Evolutionary conservation across 257 asterid genomes (phyloP), one percentile per base, ranked within the genome.

Genomic region (Solanum etuberosum): DNA sequence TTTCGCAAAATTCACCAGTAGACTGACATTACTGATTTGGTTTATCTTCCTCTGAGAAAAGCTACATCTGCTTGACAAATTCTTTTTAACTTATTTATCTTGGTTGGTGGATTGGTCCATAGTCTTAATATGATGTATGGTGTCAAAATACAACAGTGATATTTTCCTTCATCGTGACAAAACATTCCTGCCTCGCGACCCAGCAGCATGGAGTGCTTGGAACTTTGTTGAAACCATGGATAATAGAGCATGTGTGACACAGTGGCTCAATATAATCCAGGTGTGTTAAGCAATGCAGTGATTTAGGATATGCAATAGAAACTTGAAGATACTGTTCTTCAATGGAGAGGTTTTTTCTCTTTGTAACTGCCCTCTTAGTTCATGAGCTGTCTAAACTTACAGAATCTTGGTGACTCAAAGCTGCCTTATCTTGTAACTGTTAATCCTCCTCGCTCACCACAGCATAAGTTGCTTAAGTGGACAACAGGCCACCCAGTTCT

Each of bases 401-500:
- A 97, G 98, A 94, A 95, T 84, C 93, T 95, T 51, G 87, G 88
- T 43, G 95, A 90, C 37, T 89, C 89, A 12, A 94, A 92, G 73
- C 91, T 85, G 71, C 98, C 98, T 4, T 94, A 85, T 93, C 91
- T 95, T 7, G 94, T 94, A 29, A 97, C 98, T 1, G 91, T 97
- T 2, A 93, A 97, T 90, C 98, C 99, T 32, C 94, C 96, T n/a
- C n/a, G n/a, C n/a, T n/a, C 90, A 5, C 99, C 99, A 4, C 89
- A 94, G 34, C 86, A 94, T 65, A 92, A 94, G 0, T 86, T 94
- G 86, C 94, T 97, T n/a, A 92, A 93, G 88, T 97, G 99, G 99
- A 86, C 92, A 13, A 94, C 99, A 0, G 94, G 99, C 51, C 99
- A 97, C 80, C 98, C 98, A 8, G 93, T 97, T 68, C 98, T 98